Evolutionary conservation across 2,329 filamentous ascomycete species (phyloP).

Genomic region (Rhinocladiella similis): DNA sequence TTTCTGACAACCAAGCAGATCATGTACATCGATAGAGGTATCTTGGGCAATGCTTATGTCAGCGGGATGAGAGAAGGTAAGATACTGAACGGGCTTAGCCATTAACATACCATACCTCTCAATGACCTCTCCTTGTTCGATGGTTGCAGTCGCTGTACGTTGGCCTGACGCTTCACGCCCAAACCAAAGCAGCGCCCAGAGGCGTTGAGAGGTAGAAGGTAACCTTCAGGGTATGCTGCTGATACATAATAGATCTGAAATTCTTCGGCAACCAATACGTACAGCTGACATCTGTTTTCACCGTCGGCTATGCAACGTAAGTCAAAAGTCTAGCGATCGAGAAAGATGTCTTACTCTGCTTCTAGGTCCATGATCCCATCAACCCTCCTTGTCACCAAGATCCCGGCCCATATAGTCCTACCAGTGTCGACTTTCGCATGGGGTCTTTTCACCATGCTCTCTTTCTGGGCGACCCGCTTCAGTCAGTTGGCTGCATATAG

Average conservation of each 20-base stretch:
- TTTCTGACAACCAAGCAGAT: too few relatives aligned
- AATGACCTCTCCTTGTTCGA: too few relatives aligned
- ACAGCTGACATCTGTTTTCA: slow-evolving; percentile 27
- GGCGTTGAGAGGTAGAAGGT: too few relatives aligned
- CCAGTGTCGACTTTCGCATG: slow-evolving; percentile 34
- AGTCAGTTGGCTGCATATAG: slow-evolving; percentile 18
- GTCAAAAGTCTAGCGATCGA: too few relatives aligned
- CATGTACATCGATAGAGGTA: slow-evolving; percentile 45
- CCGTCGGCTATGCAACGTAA: slow-evolving; percentile 6
- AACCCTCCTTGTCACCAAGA: slow-evolving; percentile 5
- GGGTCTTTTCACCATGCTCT: slow-evolving; percentile 34
- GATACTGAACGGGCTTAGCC: too few relatives aligned
- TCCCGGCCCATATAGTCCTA: slow-evolving; percentile 7
- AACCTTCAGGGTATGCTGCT: too few relatives aligned
- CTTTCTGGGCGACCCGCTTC: slow-evolving; percentile 11
- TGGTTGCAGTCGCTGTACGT: too few relatives aligned
- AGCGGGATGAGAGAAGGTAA: slow-evolving; percentile 39
- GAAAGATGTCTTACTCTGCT: too few relatives aligned
- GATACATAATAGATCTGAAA: slow-evolving; percentile 37
- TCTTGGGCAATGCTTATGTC: slow-evolving; percentile 38
- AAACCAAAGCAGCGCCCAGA: too few relatives aligned
- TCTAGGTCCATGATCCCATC: slow-evolving; percentile 13
- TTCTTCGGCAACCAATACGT: slow-evolving; percentile 51
- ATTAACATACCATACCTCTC: too few relatives aligned
- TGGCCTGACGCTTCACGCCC: too few relatives aligned